A percentile compares a stretch with the other conserved stretches of the same genome.
phyloP scores from a whole-genome alignment of 1,284 basidiomycete species.

The Sporisorium reilianum region DNA sequence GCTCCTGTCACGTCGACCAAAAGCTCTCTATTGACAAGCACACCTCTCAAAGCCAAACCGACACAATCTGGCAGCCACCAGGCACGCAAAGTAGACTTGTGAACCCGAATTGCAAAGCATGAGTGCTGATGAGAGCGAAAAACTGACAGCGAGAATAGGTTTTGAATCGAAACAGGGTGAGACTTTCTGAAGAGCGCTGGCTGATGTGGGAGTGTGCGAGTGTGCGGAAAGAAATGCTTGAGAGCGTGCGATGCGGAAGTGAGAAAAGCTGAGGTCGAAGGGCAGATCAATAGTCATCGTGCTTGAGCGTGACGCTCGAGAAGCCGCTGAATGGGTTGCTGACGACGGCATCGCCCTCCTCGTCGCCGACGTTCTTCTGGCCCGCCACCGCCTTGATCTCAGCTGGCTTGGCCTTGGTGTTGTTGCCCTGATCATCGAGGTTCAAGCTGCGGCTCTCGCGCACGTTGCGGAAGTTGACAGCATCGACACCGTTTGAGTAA shows the following conservation, averaged over 20 bases:
- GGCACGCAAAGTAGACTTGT: background rate
- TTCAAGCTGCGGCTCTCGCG: slow-evolving; percentile 91
- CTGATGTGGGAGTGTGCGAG: background rate
- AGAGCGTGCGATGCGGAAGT: slow-evolving; percentile 1
- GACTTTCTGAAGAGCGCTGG: background rate
- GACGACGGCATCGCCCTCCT: slow-evolving; percentile 66
- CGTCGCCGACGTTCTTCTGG: slow-evolving; percentile 61
- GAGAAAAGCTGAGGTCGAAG: background rate
- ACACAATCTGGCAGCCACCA: too few species aligned
- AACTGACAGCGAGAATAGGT: background rate
- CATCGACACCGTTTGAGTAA: slow-evolving; percentile 82
- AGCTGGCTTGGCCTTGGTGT: slow-evolving; percentile 72
- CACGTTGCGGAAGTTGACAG: slow-evolving; percentile 89
- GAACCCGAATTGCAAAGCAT: background rate
- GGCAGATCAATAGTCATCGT: slow-evolving; percentile 53
- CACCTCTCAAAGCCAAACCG: background rate
- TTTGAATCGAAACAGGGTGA: background rate
- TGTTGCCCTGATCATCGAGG: slow-evolving; percentile 74
- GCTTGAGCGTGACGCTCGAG: slow-evolving; percentile 57
- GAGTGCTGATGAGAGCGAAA: background rate
- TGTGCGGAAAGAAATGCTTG: background rate
- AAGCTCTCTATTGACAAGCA: too few species aligned
- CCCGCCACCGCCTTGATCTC: slow-evolving; percentile 61
- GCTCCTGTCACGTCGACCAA: too few species aligned
- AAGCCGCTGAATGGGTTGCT: slow-evolving; percentile 65